These are phyloP conservation scores for Pseudogymnoascus sp. DNA, from an alignment of 2,329 filamentous ascomycete species.

Conservation along the genomic window DNA sequence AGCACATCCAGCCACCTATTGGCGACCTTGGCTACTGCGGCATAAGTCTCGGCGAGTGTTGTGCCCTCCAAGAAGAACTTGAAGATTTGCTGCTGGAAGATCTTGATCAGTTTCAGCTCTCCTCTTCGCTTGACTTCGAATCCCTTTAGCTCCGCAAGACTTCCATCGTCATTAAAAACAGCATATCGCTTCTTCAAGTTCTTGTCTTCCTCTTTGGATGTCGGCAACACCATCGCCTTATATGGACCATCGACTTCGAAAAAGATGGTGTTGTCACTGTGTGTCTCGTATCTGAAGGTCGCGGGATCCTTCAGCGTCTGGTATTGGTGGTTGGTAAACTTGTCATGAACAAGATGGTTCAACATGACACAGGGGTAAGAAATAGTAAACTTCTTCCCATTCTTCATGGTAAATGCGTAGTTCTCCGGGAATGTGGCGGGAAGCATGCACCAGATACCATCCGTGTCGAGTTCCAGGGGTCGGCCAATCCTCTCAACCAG, in stretches of 20 bases:
- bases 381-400: slow-evolving; percentile 91
- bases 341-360: slow-evolving; percentile 90
- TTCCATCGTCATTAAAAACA: slow-evolving; percentile 97
- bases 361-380: slow-evolving; percentile 99
- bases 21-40: slow-evolving; percentile 83
- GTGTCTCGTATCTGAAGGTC: slow-evolving; percentile 85
- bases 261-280: slow-evolving; percentile 98
- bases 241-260: slow-evolving; percentile 98
- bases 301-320: slow-evolving; percentile 74
- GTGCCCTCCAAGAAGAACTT: slow-evolving; percentile 95
- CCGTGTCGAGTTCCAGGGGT: slow-evolving; percentile 89
- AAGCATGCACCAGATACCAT: slow-evolving; percentile 99
- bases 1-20: slow-evolving; percentile 96
- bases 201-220: slow-evolving; percentile 98
- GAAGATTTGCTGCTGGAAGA: slow-evolving; percentile 98
- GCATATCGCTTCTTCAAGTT: slow-evolving; percentile 99
- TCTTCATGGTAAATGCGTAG: slow-evolving; percentile 86
- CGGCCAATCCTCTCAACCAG: slow-evolving; percentile 89
- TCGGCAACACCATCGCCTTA: slow-evolving; percentile 92
- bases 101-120: slow-evolving; percentile 98
- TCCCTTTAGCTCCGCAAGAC: slow-evolving; percentile 87
- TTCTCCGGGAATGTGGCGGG: slow-evolving; percentile 95
- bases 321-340: slow-evolving; percentile 96
- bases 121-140: slow-evolving; percentile 97
- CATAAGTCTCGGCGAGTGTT: slow-evolving; percentile 82